These are phyloP conservation scores for Tolypocladium sp. DNA, from an alignment of 2,329 filamentous ascomycete species.

Conservation along the genomic window DNA sequence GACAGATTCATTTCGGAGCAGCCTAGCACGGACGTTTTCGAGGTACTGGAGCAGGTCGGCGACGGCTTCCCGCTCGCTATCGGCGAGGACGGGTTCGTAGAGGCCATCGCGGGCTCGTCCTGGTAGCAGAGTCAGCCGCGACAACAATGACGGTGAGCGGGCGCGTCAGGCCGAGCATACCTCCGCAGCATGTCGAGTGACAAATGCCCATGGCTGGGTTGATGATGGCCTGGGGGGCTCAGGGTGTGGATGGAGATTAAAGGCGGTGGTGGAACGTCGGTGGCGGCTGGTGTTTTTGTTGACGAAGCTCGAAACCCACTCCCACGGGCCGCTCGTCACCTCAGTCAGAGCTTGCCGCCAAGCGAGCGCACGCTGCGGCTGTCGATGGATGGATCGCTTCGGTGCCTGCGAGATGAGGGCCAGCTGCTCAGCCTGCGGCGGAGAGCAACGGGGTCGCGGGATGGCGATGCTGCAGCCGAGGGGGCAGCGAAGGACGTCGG, in stretches of 20 bases:
- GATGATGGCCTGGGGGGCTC: slow-evolving; percentile 7
- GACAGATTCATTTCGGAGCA: neutral
- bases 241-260: neutral
- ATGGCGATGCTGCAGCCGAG: slow-evolving; percentile 1
- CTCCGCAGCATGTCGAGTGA: slow-evolving; percentile 51
- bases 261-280: neutral
- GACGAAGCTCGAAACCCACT: neutral
- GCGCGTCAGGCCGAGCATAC: slow-evolving; percentile 12
- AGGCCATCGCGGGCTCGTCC: slow-evolving; percentile 72
- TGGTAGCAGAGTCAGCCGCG: slow-evolving; percentile 25
- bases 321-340: neutral
- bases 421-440: neutral
- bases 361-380: neutral
- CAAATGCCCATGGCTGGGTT: slow-evolving; percentile 48
- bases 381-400: neutral
- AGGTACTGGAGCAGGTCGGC: slow-evolving; percentile 92
- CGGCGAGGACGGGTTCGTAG: slow-evolving; percentile 81
- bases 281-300: slow-evolving; percentile 1
- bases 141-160: neutral
- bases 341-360: neutral
- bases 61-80: slow-evolving; percentile 94
- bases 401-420: neutral
- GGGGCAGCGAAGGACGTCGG: neutral
- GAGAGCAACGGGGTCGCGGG: neutral
- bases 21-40: slow-evolving; percentile 67